These are phyloP conservation scores for Cercospora janseana DNA, from an alignment of 2,329 filamentous ascomycete genomes.

Conservation along the genomic window DNA sequence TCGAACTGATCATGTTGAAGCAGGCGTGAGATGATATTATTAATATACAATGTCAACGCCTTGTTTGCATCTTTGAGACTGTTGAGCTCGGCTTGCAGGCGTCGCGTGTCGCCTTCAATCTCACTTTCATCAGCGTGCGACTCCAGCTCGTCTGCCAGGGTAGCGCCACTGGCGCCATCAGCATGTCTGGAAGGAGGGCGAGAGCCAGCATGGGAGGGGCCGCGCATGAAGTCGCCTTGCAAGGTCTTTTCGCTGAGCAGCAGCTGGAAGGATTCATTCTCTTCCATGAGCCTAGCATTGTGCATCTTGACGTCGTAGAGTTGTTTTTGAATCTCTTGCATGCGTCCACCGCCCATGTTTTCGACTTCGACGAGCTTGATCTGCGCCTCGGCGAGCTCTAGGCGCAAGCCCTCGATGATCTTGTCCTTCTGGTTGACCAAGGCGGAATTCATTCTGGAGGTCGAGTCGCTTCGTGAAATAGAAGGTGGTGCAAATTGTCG, in stretches of 20 bases:
- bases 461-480: conserved; percentile 78
- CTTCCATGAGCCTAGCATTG: conserved; percentile 94
- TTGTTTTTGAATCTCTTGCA: conserved; percentile 86
- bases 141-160: conserved; percentile 85
- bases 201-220: conserved; percentile 49
- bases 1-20: conserved; percentile 94
- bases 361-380: conserved; percentile 94
- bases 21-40: conserved; percentile 96
- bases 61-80: conserved; percentile 91
- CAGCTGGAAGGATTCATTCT: conserved; percentile 97
- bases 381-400: conserved; percentile 91
- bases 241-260: conserved; percentile 92
- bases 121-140: conserved; percentile 56
- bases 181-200: conserved; percentile 47
- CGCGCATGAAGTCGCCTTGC: conserved; percentile 69
- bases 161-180: conserved; percentile 43
- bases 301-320: conserved; percentile 92
- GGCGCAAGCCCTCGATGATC: conserved; percentile 83
- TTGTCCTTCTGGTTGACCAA: conserved; percentile 93
- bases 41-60: conserved; percentile 94
- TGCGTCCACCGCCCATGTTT: conserved; percentile 81
- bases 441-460: conserved; percentile 68
- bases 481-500: conserved; percentile 76
- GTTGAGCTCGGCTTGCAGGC: conserved; percentile 75
- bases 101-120: conserved; percentile 59